Percentiles rank a stretch among this genome's conserved stretches.
Evolutionary conservation across 2,329 filamentous ascomycete species (phyloP).

Genomic region (Cyclaneusma minus): DNA sequence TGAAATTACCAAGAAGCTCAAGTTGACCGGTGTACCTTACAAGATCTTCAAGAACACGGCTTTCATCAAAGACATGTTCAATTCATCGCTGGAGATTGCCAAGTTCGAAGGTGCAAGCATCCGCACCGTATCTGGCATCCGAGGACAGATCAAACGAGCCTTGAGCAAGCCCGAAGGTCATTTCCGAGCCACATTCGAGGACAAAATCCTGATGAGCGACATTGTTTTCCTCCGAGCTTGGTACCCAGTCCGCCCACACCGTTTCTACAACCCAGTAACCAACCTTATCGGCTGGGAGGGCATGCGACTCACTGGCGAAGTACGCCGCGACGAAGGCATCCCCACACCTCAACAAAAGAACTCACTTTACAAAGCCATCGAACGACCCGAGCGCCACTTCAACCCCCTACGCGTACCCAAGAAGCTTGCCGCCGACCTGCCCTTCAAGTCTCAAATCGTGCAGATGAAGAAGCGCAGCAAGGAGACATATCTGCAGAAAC

Average conservation of each 20-base stretch:
- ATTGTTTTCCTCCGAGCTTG: constrained; percentile 93
- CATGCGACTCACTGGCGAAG: constrained; percentile 89
- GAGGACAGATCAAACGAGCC: constrained; percentile 94
- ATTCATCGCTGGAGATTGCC: constrained; percentile 77
- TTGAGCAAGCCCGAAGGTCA: constrained; percentile 86
- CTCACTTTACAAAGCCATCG: constrained; percentile 62
- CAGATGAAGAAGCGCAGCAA: constrained; percentile 66
- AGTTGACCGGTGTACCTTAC: constrained; percentile 82
- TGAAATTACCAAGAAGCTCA: constrained; percentile 98
- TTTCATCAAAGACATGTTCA: constrained; percentile 99
- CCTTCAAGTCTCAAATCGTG: constrained; percentile 84
- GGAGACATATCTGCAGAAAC: constrained; percentile 85
- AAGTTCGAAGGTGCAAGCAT: constrained; percentile 96
- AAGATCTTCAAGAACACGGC: constrained; percentile 99
- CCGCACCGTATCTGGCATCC: constrained; percentile 87
- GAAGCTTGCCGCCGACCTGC: constrained; percentile 67
- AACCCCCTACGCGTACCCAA: constrained; percentile 60
- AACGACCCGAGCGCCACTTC: constrained; percentile 57
- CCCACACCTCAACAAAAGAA: constrained; percentile 69
- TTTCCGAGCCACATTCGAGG: constrained; percentile 94
- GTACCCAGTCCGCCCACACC: constrained; percentile 89
- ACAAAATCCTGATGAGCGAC: constrained; percentile 94
- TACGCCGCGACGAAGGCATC: constrained; percentile 62
- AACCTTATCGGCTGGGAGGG: constrained; percentile 82
- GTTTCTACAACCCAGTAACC: constrained; percentile 93